Evolutionary conservation across 495 filamentous ascomycete species (phyloP).

Genomic region (Bombardia bombarda): DNA sequence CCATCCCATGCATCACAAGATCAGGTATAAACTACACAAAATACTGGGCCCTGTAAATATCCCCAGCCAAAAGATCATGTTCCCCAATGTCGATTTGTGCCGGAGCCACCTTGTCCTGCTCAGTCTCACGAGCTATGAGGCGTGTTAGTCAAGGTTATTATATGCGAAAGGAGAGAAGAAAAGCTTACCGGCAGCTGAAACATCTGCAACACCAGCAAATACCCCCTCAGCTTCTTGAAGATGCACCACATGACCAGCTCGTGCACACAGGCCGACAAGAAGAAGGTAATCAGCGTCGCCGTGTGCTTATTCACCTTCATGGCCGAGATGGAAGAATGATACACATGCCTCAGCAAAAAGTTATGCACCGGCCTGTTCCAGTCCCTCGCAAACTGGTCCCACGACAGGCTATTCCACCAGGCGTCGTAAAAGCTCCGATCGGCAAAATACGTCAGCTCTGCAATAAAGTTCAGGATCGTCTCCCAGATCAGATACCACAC

Average conservation of each 20-base stretch:
- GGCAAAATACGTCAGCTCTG: slow-evolving; percentile 66
- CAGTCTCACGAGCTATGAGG: slow-evolving; percentile 43
- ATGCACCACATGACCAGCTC: slow-evolving; percentile 72
- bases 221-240: slow-evolving; percentile 68
- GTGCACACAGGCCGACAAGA: slow-evolving; percentile 60
- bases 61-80: slow-evolving; percentile 68
- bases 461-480: slow-evolving; percentile 66
- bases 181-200: slow-evolving; percentile 48
- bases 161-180: not conserved
- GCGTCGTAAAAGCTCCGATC: slow-evolving; percentile 70
- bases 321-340: slow-evolving; percentile 62
- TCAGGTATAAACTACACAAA: slow-evolving; percentile 62
- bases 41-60: slow-evolving; percentile 65
- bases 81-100: slow-evolving; percentile 52
- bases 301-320: slow-evolving; percentile 58
- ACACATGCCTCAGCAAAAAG: slow-evolving; percentile 67
- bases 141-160: not conserved
- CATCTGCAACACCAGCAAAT: slow-evolving; percentile 64
- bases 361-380: slow-evolving; percentile 67
- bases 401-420: slow-evolving; percentile 59
- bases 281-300: slow-evolving; percentile 69
- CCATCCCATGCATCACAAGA: slow-evolving; percentile 36
- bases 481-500: slow-evolving; percentile 77
- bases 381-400: slow-evolving; percentile 65
- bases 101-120: slow-evolving; percentile 56